Base-by-base conservation (phyloP, 164 flowering plant genomes). In the Magnolia kwangsiensis region DNA sequence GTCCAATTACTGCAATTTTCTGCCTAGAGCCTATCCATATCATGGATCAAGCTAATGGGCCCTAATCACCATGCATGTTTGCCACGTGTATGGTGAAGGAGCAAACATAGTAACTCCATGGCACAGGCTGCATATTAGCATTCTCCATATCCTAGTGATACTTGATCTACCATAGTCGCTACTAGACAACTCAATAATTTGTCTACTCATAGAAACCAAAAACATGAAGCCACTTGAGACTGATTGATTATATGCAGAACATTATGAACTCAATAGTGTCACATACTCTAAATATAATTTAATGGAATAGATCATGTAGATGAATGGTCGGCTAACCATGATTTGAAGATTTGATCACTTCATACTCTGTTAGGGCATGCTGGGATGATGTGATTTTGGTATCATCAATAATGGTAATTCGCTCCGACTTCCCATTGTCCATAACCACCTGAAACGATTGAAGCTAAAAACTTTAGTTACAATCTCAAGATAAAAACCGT, bases 351-450 rank as follows among this genome's bases (percentile, higher is more conserved):
- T 78, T 79, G 73, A 95, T 82, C 59, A 95, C 92, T 77, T 85
- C 83, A 79, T 92, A 95, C 69, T 88, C 87, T 73, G 99, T 93
- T n/a, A 91, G 77, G 49, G 99, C 98, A 85, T 86, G 90, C 81
- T 93, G 97, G 66, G 88, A 82, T 51, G 89, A 24, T 51, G 77
- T 63, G 65, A 50, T 51, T 37, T 81, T 69, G 37, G 65, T 65
- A 79, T 87, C 81, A 73, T 80, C 83, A 61, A 82, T 79, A 11
- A 85, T 78, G 10, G 90, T 95, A 58, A 92, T 93, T 63, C 95
- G 84, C 61, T 95, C 96, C 69, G 95, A 91, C 81, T 88, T 93
- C 61, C 99, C 98, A 82, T 89, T 73, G 74, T 90, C 96, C 78
- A 93, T 66, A 66, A 92, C 86, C 76, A 93, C 91, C 99, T 93